Evolutionary conservation across 1,284 basidiomycete genomes (phyloP).

Genomic region (Termitomyces sp.): DNA sequence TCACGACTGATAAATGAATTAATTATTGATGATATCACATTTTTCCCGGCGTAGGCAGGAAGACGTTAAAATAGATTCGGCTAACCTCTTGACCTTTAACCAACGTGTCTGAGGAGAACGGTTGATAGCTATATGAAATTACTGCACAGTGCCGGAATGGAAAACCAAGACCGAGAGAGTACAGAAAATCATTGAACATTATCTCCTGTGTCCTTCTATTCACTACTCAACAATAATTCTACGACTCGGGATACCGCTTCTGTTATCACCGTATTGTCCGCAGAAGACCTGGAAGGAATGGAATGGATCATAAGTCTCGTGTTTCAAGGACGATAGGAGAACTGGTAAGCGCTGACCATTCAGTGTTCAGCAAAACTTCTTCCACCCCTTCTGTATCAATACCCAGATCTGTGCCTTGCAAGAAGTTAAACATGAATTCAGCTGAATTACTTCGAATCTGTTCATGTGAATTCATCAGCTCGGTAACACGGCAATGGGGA

Average conservation of each 20-base stretch:
- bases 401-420: conserved; percentile 65
- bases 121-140: neutral
- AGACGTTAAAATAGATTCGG: too few relatives aligned
- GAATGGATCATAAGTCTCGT: neutral
- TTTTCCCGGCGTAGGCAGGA: neutral
- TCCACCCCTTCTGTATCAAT: conserved; percentile 68
- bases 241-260: conserved; percentile 27
- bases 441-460: conserved; percentile 77
- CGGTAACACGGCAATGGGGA: conserved; percentile 4
- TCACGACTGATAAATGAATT: conserved; percentile 14
- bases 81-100: neutral
- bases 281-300: conserved; percentile 33
- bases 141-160: neutral
- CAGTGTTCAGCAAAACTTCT: conserved; percentile 74
- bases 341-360: conserved; percentile 76
- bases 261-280: conserved; percentile 27
- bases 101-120: neutral
- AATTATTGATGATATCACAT: neutral
- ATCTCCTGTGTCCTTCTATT: neutral
- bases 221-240: conserved; percentile 15
- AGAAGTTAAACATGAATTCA: conserved; percentile 72
- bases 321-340: neutral
- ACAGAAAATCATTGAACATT: neutral
- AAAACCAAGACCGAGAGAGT: neutral
- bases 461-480: conserved; percentile 4